Evolutionary conservation across 2,329 filamentous ascomycete species (phyloP), one percentile per base, ranked within the genome.

Genomic region (Erysiphe neolycopersici): DNA sequence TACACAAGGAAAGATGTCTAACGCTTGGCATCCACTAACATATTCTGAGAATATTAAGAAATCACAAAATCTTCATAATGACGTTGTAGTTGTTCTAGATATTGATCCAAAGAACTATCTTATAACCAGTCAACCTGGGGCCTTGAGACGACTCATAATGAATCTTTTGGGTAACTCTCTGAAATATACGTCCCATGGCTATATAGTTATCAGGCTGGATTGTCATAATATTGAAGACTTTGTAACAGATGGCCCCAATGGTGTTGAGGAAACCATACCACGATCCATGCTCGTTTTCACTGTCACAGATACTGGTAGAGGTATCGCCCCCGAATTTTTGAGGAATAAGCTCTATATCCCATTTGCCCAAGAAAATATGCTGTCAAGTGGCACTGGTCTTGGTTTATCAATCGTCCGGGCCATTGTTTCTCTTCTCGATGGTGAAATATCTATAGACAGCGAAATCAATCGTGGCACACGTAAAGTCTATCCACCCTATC

Each of bases 261-360:
- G 42, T 8, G 41, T 29, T 33, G 42, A 36, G 16, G 51, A 55
- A 17, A 13, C 38, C 10, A 45, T 53, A 9, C 47, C 53, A 4
- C 47, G 54, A 38, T 50, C 50, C 14, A 46, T 49, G 30, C 56
- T 73, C 33, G 64, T 64, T 2, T 78, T 89, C 47, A 73, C 78
- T 30, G 77, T 89, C 17, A 68, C 72, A 48, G 82, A 89, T 52
- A 84, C 79, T 0, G 75, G 76, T 1, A 68, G 69, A 47, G 76
- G 75, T 4, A 79, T 79, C 46, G 71, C 69, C 0, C 62, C 67
- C 16, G 69, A 76, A n/a, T 79, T 73, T 48, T 59, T 76, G 37
- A 62, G 68, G 14, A 68, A 67, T 1, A 66, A 68, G 18, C 58
- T 79, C 0, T 79, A 73, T 49, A 69, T 67, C 0, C 71, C 73